Evolutionary conservation across 1,139 yeast species (phyloP).

Genomic region (Protomyces inundatus): DNA sequence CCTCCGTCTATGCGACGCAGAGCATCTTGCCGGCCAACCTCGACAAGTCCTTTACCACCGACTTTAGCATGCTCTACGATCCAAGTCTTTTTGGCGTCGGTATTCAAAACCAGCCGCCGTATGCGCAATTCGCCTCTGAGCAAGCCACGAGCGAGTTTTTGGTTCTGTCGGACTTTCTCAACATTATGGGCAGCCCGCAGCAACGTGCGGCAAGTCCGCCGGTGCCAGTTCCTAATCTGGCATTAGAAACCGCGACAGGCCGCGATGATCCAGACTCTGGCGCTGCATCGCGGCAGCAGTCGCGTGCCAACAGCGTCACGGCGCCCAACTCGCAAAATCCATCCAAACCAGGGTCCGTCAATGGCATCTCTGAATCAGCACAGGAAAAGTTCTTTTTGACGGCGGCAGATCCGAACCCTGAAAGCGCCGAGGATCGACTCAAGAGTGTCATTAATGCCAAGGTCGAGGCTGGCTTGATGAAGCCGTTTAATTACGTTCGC

Average conservation of each 20-base stretch:
- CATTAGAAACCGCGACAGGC: background rate
- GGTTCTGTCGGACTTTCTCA: conserved; percentile 79
- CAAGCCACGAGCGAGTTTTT: conserved; percentile 54
- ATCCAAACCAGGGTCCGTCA: conserved; percentile 1
- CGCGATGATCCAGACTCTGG: background rate
- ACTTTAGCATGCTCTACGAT: conserved; percentile 8
- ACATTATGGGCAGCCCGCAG: conserved; percentile 80
- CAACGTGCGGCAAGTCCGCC: conserved; percentile 3
- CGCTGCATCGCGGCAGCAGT: background rate
- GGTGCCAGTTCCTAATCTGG: background rate
- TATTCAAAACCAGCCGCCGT: conserved; percentile 12
- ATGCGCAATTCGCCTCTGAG: conserved; percentile 24
- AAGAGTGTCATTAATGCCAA: conserved; percentile 96
- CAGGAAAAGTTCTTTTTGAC: conserved; percentile 89
- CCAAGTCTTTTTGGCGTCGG: conserved; percentile 8
- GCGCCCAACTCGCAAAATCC: conserved; percentile 22
- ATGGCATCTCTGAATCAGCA: conserved; percentile 54
- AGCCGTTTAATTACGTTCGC: conserved; percentile 89
- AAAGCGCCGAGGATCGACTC: conserved; percentile 84
- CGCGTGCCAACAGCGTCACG: conserved; percentile 1
- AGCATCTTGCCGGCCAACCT: background rate
- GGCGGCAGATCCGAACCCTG: conserved; percentile 92
- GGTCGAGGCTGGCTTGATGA: conserved; percentile 84
- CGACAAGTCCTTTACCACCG: conserved; percentile 2
- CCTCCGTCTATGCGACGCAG: background rate